phyloP scores from a whole-genome alignment of 1,284 basidiomycete genomes.

The Moniliella sp. region DNA sequence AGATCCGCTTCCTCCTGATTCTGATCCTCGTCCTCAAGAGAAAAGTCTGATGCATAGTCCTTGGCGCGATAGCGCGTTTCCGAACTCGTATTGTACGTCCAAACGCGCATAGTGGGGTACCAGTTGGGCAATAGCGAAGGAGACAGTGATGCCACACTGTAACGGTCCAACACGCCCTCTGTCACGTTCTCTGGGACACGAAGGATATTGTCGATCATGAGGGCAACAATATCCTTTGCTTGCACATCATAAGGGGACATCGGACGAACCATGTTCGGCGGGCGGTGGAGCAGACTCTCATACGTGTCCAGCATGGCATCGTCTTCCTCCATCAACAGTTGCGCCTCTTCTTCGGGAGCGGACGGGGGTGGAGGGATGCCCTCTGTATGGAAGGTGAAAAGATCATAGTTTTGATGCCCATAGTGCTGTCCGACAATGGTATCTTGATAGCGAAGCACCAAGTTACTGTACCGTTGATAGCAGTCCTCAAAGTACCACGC shows the following conservation, averaged over 20 bases:
- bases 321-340: not conserved
- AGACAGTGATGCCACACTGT: constrained; percentile 17
- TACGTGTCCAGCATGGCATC: not conserved
- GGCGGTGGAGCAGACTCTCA: not conserved
- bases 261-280: too few relatives aligned
- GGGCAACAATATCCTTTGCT: constrained; percentile 6
- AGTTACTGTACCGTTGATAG: constrained; percentile 54
- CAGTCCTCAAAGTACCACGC: constrained; percentile 68
- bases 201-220: constrained; percentile 25
- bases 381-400: constrained; percentile 29
- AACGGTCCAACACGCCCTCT: constrained; percentile 20
- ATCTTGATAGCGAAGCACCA: constrained; percentile 64
- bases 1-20: constrained; percentile 5
- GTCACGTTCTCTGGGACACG: too few relatives aligned
- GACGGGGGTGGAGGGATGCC: too few relatives aligned
- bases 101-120: constrained; percentile 58
- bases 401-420: constrained; percentile 43
- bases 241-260: too few relatives aligned
- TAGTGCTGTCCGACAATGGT: constrained; percentile 72
- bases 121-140: constrained; percentile 60
- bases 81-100: constrained; percentile 37
- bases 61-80: not conserved
- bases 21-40: constrained; percentile 4
- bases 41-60: not conserved
- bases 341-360: constrained; percentile 12